Conservation (phyloP, 495 filamentous ascomycete species). For the Penicillium odoratum region DNA sequence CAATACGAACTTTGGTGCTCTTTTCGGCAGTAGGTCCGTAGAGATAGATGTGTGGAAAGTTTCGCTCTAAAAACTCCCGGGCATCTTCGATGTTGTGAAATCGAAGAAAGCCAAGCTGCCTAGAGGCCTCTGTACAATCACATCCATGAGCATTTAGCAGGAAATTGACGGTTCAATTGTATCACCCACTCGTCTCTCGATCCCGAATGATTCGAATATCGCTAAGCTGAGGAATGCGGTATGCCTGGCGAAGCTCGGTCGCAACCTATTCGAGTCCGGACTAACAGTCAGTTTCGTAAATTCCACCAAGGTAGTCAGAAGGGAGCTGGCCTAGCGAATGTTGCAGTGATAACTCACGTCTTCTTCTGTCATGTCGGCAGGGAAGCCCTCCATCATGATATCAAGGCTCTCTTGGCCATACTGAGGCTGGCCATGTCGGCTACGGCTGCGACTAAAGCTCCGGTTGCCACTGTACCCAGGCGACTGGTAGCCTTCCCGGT, state of each 20-base stretch:
- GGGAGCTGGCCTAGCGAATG: background rate
- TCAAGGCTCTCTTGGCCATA: constrained; percentile 56
- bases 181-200: constrained; percentile 59
- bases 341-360: constrained; percentile 41
- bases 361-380: constrained; percentile 60
- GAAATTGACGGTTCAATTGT: background rate
- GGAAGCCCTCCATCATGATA: constrained; percentile 63
- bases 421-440: constrained; percentile 44
- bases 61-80: constrained; percentile 62
- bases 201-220: constrained; percentile 67
- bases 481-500: constrained; percentile 56
- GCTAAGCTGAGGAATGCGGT: constrained; percentile 58
- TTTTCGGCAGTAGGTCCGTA: constrained; percentile 50
- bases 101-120: constrained; percentile 67
- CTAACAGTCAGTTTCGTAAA: background rate
- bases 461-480: constrained; percentile 38
- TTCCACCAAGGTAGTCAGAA: background rate
- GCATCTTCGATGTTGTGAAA: constrained; percentile 62
- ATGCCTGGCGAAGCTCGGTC: constrained; percentile 58
- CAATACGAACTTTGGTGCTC: constrained; percentile 59
- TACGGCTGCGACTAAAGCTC: constrained; percentile 40
- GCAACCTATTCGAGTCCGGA: constrained; percentile 50
- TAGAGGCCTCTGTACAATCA: constrained; percentile 50
- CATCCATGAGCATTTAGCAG: background rate
- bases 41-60: constrained; percentile 64